Percentiles rank a stretch among this genome's conserved stretches.
Evolutionary conservation across 768 basidiomycete species (phyloP).

Genomic region (Phylloporus rhodoxanthus): DNA sequence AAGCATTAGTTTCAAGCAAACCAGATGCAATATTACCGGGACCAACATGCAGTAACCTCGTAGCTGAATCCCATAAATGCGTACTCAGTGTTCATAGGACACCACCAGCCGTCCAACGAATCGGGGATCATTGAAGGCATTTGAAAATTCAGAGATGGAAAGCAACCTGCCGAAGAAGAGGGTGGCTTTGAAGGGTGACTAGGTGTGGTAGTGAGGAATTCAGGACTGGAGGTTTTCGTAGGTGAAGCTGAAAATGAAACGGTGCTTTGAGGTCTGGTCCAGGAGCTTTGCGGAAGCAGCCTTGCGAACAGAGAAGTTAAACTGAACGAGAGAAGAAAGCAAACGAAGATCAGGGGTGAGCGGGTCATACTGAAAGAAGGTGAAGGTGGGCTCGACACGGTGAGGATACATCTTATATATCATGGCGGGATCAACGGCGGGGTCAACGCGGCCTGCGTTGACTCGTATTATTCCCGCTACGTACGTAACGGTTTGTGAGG

Average conservation of each 20-base stretch:
- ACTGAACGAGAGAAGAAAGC: constrained; percentile 8
- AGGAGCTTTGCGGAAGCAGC: constrained; percentile 13
- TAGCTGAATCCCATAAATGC: constrained; percentile 77
- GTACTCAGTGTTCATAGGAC: constrained; percentile 55
- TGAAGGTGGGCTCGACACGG: not conserved
- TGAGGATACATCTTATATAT: too few species aligned
- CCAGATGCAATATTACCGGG: not conserved
- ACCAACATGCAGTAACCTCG: constrained; percentile 59
- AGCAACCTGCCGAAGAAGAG: constrained; percentile 22
- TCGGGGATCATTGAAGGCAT: constrained; percentile 50
- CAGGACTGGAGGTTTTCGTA: not conserved
- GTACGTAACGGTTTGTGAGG: too few species aligned
- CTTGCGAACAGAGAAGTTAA: constrained; percentile 7
- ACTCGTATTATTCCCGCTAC: too few species aligned
- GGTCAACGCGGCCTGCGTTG: too few species aligned
- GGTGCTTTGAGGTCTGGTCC: not conserved
- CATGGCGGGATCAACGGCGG: too few species aligned
- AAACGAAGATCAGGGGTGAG: not conserved
- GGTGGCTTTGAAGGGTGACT: not conserved
- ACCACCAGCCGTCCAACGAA: constrained; percentile 57
- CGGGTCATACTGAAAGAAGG: constrained; percentile 9
- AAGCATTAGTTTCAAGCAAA: constrained; percentile 1
- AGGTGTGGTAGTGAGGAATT: not conserved
- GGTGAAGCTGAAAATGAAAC: not conserved
- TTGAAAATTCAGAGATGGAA: constrained; percentile 40